A percentile compares a stretch with the other conserved stretches of the same genome.
These are phyloP conservation scores for Ceratocystis ficicola DNA, from an alignment of 2,329 filamentous ascomycete species.

Conservation along the genomic window DNA sequence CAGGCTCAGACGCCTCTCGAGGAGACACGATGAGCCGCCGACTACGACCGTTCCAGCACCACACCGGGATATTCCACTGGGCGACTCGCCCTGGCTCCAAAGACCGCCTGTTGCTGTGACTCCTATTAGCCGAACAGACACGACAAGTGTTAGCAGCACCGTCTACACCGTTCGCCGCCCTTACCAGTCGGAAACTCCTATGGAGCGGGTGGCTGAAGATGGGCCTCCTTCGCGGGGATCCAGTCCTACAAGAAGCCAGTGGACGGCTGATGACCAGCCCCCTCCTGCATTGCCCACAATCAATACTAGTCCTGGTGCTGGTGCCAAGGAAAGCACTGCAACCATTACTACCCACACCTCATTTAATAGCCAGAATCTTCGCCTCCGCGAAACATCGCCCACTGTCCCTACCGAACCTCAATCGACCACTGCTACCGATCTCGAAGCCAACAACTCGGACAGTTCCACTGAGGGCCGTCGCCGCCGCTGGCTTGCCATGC, in stretches of 20 bases:
- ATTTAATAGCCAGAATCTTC: background rate
- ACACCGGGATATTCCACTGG: conserved; percentile 35
- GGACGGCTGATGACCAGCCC: conserved; percentile 12
- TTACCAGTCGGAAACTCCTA: conserved; percentile 39
- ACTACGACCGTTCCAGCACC: conserved; percentile 25
- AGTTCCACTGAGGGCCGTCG: background rate
- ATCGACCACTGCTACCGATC: conserved; percentile 11
- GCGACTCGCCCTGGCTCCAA: conserved; percentile 39
- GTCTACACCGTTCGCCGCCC: conserved; percentile 53
- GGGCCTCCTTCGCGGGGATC: conserved; percentile 9
- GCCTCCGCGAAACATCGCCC: background rate
- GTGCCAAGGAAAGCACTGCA: conserved; percentile 1
- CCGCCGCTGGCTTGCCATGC: conserved; percentile 24
- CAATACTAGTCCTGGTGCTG: background rate
- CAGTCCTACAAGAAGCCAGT: conserved; percentile 22
- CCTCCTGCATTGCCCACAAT: background rate
- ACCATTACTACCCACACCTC: background rate
- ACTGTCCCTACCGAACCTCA: background rate
- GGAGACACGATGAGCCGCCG: conserved; percentile 23
- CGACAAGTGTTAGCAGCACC: conserved; percentile 51
- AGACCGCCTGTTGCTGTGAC: conserved; percentile 44
- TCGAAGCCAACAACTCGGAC: conserved; percentile 18
- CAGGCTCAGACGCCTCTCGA: conserved; percentile 1
- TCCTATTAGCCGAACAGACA: conserved; percentile 49
- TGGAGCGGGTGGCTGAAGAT: conserved; percentile 19